Evolutionary conservation across 176 grass and related monocot species (phyloP).

Genomic region (Calamus simplicifolius): DNA sequence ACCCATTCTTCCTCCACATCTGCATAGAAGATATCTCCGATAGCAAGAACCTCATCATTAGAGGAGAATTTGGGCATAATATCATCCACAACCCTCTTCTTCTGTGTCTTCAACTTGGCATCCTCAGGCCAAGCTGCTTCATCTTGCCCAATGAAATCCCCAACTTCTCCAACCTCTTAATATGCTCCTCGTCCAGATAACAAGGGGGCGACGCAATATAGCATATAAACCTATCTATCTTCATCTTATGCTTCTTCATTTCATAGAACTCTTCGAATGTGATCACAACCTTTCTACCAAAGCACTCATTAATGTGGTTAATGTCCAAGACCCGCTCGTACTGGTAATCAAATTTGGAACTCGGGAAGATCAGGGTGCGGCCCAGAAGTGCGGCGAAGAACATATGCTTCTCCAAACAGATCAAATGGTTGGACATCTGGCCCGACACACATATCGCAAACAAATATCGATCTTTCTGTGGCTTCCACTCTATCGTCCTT

Average conservation of each 20-base stretch:
- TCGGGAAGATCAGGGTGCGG: constrained; percentile 66
- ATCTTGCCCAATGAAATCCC: constrained; percentile 64
- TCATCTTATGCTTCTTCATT: constrained; percentile 60
- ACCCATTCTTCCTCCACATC: constrained; percentile 84
- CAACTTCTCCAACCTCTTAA: constrained; percentile 60
- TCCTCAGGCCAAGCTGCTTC: constrained; percentile 84
- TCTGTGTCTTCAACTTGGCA: constrained; percentile 70
- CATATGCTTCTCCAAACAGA: constrained; percentile 99
- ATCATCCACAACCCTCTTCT: constrained; percentile 70
- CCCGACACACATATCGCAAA: constrained; percentile 82
- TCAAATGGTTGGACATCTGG: constrained; percentile 98
- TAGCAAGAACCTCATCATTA: constrained; percentile 65
- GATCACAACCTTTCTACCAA: constrained; percentile 66
- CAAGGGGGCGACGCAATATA: constrained; percentile 67
- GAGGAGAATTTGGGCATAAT: constrained; percentile 69
- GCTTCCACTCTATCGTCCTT: constrained; percentile 86
- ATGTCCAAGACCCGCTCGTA: constrained; percentile 82
- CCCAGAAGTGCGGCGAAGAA: constrained; percentile 80
- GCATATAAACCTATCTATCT: constrained; percentile 87
- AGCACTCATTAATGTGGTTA: constrained; percentile 75
- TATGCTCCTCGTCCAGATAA: constrained; percentile 81
- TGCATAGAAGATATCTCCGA: constrained; percentile 92
- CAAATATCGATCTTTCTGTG: constrained; percentile 68
- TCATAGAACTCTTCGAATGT: constrained; percentile 67
- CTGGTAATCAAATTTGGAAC: constrained; percentile 67